These are phyloP conservation scores for Lentinus tigrinus DNA, from an alignment of 768 basidiomycete genomes.

Conservation along the genomic window DNA sequence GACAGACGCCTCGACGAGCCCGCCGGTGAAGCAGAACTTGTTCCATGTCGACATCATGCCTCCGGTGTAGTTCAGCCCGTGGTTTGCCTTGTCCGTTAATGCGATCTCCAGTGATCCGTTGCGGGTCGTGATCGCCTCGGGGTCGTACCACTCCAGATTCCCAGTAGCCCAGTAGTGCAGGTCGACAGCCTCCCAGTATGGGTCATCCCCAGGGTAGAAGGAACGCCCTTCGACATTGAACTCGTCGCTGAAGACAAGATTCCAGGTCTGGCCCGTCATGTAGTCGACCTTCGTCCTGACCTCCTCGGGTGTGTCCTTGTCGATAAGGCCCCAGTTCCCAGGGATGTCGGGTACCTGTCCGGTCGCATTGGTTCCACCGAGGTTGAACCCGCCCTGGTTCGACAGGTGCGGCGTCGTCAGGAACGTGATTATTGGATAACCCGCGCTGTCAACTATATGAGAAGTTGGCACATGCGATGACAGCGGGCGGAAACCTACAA, in stretches of 20 bases:
- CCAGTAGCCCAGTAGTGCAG: conserved; percentile 72
- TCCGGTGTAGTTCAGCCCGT: conserved; percentile 33
- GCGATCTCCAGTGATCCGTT: conserved; percentile 41
- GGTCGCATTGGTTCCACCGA: conserved; percentile 43
- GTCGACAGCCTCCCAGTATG: conserved; percentile 80
- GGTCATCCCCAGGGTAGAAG: conserved; percentile 77
- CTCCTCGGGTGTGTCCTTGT: conserved; percentile 50
- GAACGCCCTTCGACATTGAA: conserved; percentile 70
- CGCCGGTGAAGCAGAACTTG: conserved; percentile 90
- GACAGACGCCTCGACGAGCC: conserved; percentile 65
- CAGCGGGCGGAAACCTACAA: conserved; percentile 40
- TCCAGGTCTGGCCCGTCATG: conserved; percentile 27
- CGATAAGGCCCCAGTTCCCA: conserved; percentile 49
- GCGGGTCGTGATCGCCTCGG: conserved; percentile 51
- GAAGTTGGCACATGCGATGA: no score
- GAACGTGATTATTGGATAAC: background rate
- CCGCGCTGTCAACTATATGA: conserved; percentile 24
- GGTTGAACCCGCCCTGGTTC: conserved; percentile 38
- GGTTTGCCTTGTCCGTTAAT: conserved; percentile 58
- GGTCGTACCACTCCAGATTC: conserved; percentile 81
- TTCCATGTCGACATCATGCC: conserved; percentile 61
- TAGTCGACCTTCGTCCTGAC: conserved; percentile 33
- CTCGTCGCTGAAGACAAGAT: conserved; percentile 83
- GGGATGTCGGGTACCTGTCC: conserved; percentile 43
- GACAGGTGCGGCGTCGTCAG: conserved; percentile 28